Base-by-base conservation (phyloP, 2,329 filamentous ascomycete genomes). In the Volutella citrinella region DNA sequence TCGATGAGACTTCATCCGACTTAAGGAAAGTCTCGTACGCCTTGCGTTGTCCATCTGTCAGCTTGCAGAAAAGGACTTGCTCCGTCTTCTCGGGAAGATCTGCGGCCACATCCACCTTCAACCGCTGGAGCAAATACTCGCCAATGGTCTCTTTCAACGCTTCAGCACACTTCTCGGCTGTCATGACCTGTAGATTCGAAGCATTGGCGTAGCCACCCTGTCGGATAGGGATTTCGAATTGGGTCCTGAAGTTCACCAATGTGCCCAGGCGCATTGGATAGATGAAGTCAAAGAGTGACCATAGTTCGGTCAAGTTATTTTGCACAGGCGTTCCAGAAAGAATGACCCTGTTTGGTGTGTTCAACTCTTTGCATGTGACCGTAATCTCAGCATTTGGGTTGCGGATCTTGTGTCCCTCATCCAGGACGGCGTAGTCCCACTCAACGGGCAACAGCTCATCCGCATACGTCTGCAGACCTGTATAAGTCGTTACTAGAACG, bases 271-370 rank as follows among this genome's bases (percentile, higher is more conserved):
- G 84, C 87, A 97, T 96, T 0, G 94, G 93, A 43, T 89, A 97
- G 37, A 97, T 84, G 55, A 98, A 98, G 57, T 98, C 94, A 55
- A 98, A 97, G 1, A 98, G 68, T 0, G 91, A 97, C 91, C 93
- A 98, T 1, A 98, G 69, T 58, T 98, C 94, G 1, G 85, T 83
- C 17, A 98, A 66, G 44, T 96, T 97, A 60, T 98, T 98, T 60
- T 98, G 94, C 72, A 98, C 94, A 0, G 94, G 94, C 0, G 93
- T 98, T 6, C 93, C 93, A 0, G 94, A 97, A 2, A 98, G 70
- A 39, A 98, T 97, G 43, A 97, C 75, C 15, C 94, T 80, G 51
- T 97, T 93, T 1, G 86, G 78, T 1, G 93, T 98, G 20, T 85
- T 82, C 10, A 98, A 68, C 59, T 96, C 87, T 58, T 98, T 98